Evolutionary conservation across 2,329 filamentous ascomycete species (phyloP), one percentile per base, ranked within the genome.

Genomic region (Aspergillus awamori): DNA sequence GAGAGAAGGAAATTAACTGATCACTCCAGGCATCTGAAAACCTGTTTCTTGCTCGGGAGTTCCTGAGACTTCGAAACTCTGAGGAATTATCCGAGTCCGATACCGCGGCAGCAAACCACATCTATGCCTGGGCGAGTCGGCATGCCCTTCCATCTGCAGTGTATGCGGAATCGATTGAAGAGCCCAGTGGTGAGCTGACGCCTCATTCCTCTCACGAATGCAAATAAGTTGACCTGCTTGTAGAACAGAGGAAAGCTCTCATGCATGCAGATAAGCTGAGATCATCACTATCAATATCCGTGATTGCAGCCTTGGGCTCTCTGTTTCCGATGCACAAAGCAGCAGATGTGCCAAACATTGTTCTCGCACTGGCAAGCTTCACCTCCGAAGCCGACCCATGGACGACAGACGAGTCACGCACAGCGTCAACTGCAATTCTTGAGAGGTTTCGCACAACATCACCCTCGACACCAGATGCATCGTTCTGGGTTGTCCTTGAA

Each of bases 311-410:
- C 49, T 57, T 76, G 30, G 58, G 58, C 47, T 38, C 30, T 58
- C 24, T 70, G 24, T 41, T 71, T 0, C 61, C 65, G 33, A 61
- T 73, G 33, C 51, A 65, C 2, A 61, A 69, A 11, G 54, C 67
- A n/a, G 61, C 64, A 6, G 65, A 68, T 28, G 30, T 63, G 4
- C 38, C 66, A 3, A 67, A 74, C 48, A 59, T 76, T n/a, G 56
- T 79, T 28, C 60, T 72, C 33, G 65, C 71, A 10, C 60, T 77
- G 57, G 72, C 74, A 8, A 73, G 72, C 54, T 77, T 76, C 61
- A 72, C 70, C 2, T 71, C 66, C 3, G 49, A 68, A 36, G 39
- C 68, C 20, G 72, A 78, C 63, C 71, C 76, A 5, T 79, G 77
- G 77, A 72, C 71, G 45, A 76, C 72, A 4, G 59, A 61, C 36